Percentiles rank a stretch among this genome's conserved stretches.
Evolutionary conservation across 331 rosid species (phyloP).

Genomic region (Pyrus hybrid): DNA sequence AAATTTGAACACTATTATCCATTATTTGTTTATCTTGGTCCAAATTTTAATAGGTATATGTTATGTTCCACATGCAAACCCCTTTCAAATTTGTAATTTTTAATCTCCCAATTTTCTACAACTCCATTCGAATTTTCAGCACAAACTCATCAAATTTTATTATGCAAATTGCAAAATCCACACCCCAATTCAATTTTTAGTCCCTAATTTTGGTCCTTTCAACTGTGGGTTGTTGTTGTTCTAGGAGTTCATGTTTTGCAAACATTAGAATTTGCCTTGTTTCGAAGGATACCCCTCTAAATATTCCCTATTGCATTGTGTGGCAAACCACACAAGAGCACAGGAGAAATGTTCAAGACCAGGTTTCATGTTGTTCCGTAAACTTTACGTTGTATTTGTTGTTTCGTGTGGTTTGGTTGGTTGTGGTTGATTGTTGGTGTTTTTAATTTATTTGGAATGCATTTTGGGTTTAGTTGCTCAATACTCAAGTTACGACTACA

Average conservation of each 20-base stretch:
- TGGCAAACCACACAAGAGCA: slow-evolving; percentile 56
- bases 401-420: neutral
- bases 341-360: slow-evolving; percentile 66
- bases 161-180: too few species aligned
- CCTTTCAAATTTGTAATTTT: too few species aligned
- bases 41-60: too few species aligned
- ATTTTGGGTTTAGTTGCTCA: slow-evolving; percentile 61
- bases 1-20: too few species aligned
- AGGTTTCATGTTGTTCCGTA: slow-evolving; percentile 38
- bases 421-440: neutral
- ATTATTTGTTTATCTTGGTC: too few species aligned
- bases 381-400: neutral
- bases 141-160: too few species aligned
- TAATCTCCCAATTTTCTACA: too few species aligned
- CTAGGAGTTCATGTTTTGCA: slow-evolving; percentile 52
- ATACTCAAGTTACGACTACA: slow-evolving; percentile 50
- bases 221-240: too few species aligned
- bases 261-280: slow-evolving; percentile 79
- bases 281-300: slow-evolving; percentile 72
- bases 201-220: too few species aligned
- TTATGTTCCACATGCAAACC: too few species aligned
- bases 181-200: too few species aligned
- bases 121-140: too few species aligned
- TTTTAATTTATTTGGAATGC: neutral
- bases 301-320: slow-evolving; percentile 84